Evolutionary conservation across 257 asterid species (phyloP).

Genomic region (Apocynum venetum): DNA sequence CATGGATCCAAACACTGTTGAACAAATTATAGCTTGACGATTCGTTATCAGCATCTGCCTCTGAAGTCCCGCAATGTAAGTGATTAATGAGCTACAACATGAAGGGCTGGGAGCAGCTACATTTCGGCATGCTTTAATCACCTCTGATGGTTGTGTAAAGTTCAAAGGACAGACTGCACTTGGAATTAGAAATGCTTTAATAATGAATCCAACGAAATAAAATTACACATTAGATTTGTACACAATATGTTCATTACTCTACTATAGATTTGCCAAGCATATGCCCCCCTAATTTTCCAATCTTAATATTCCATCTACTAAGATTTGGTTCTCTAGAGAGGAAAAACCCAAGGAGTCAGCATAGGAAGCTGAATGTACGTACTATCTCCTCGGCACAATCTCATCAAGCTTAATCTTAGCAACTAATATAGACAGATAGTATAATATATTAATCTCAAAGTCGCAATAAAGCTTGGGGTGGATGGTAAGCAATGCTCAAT

Average conservation of each 20-base stretch:
- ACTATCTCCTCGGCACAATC: not conserved
- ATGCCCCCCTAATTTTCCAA: not conserved
- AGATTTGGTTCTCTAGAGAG: not conserved
- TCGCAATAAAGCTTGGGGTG: not conserved
- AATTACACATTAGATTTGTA: not conserved
- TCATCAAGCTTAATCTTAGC: not conserved
- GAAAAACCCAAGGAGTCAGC: not conserved
- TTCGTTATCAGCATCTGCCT: constrained; percentile 93
- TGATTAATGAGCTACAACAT: constrained; percentile 78
- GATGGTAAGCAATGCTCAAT: not conserved
- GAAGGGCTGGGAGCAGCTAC: constrained; percentile 78
- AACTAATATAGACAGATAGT: not conserved
- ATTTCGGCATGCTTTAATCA: constrained; percentile 70
- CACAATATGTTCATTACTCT: not conserved
- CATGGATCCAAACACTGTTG: constrained; percentile 76
- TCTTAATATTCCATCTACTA: not conserved
- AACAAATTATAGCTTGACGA: constrained; percentile 87
- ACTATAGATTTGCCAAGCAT: not conserved
- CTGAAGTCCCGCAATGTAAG: constrained; percentile 67
- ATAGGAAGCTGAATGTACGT: not conserved
- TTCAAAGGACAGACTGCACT: constrained; percentile 87
- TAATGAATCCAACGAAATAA: not conserved
- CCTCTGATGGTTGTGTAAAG: constrained; percentile 72
- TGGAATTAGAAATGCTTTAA: not conserved
- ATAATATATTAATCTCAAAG: not conserved